phyloP scores from a whole-genome alignment of 2,329 filamentous ascomycete species.

The Sporothrix variecibatus region DNA sequence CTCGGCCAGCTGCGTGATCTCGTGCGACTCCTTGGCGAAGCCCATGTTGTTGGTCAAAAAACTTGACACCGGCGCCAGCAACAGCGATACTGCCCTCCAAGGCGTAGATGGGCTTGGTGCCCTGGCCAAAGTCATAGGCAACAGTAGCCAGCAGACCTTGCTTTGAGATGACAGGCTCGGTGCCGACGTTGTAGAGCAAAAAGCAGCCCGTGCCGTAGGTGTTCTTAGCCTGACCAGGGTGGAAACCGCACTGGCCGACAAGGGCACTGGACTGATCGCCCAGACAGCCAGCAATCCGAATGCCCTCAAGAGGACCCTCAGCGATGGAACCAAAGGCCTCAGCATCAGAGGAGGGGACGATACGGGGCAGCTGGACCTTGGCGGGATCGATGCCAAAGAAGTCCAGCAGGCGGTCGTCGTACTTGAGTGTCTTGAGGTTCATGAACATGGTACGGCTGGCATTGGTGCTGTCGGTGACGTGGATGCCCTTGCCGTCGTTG shows the following conservation, averaged over 20 bases:
- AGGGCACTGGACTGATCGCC: constrained; percentile 86
- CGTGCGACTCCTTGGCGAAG: constrained; percentile 54
- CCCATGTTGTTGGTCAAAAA: constrained; percentile 65
- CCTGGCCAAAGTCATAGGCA: constrained; percentile 74
- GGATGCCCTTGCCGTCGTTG: constrained; percentile 51
- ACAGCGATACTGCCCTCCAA: constrained; percentile 84
- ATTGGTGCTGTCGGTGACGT: constrained; percentile 85
- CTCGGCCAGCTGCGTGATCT: constrained; percentile 54
- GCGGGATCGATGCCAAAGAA: constrained; percentile 73
- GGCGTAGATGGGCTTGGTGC: constrained; percentile 68
- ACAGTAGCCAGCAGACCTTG: constrained; percentile 84
- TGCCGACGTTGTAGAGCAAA: constrained; percentile 83
- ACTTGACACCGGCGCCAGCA: constrained; percentile 78
- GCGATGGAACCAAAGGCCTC: constrained; percentile 70
- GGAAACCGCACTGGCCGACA: constrained; percentile 83
- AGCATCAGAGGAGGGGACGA: constrained; percentile 76
- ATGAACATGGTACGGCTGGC: constrained; percentile 94
- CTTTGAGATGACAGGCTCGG: constrained; percentile 80
- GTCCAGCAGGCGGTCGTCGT: constrained; percentile 72
- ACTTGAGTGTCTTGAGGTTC: constrained; percentile 78
- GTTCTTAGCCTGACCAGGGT: constrained; percentile 81
- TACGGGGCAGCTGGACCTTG: constrained; percentile 77
- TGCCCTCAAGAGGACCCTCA: constrained; percentile 66
- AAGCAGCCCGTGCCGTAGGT: constrained; percentile 92
- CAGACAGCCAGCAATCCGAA: constrained; percentile 78